phyloP scores from a whole-genome alignment of 495 filamentous ascomycete species.

The Xylaria curta region DNA sequence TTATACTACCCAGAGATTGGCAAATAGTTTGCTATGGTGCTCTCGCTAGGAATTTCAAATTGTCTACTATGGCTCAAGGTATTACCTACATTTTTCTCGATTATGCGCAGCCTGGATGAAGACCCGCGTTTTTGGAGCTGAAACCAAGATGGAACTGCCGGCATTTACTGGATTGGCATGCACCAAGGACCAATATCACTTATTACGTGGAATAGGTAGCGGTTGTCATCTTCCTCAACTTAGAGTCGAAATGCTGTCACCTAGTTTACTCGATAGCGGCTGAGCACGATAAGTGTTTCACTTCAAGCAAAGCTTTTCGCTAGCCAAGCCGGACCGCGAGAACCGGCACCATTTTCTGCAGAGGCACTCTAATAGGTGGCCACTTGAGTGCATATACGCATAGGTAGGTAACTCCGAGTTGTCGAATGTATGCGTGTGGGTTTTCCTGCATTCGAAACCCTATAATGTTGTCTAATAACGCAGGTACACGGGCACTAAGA shows the following conservation, averaged over 20 bases:
- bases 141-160: conserved; percentile 8
- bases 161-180: neutral
- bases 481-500: neutral
- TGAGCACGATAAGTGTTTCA: neutral
- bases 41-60: neutral
- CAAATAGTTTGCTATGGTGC: neutral
- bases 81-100: conserved; percentile 4
- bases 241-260: neutral
- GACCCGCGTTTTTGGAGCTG: conserved; percentile 1
- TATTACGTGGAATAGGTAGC: too few relatives aligned
- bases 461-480: neutral
- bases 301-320: too few relatives aligned
- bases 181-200: neutral
- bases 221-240: neutral
- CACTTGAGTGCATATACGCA: neutral
- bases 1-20: neutral
- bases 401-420: neutral
- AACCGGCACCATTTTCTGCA: neutral
- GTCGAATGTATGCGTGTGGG: neutral
- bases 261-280: neutral
- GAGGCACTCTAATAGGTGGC: neutral
- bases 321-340: neutral
- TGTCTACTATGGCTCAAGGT: neutral
- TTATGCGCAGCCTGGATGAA: neutral
- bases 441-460: neutral